These are phyloP conservation scores for Cutaneotrichosporon dermatis DNA, from an alignment of 1,284 basidiomycete genomes.

Conservation along the genomic window DNA sequence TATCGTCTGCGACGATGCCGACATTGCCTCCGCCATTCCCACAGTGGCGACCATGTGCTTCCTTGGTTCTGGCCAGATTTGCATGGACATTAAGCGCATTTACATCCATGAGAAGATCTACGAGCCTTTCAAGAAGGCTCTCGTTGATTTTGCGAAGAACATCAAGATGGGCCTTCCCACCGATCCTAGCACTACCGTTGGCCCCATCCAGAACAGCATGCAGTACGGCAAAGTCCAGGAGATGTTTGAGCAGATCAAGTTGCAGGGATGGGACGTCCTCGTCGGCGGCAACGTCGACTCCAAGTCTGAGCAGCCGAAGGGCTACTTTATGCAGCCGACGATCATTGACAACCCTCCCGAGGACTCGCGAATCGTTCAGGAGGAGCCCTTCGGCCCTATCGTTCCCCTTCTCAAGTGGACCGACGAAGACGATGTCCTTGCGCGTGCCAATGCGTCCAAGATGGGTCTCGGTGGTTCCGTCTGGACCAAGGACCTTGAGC, in stretches of 20 bases:
- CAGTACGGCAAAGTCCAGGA: conserved; percentile 80
- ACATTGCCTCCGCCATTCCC: conserved; percentile 85
- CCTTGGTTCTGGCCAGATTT: conserved; percentile 82
- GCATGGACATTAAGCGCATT: conserved; percentile 43
- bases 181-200: conserved; percentile 75
- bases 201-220: conserved; percentile 82
- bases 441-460: conserved; percentile 74
- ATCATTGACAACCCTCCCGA: conserved; percentile 75
- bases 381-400: conserved; percentile 84
- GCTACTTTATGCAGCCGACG: conserved; percentile 78
- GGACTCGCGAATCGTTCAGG: conserved; percentile 57
- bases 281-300: conserved; percentile 64
- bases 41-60: conserved; percentile 87
- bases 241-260: conserved; percentile 80
- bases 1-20: conserved; percentile 86
- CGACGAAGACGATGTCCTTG: conserved; percentile 86
- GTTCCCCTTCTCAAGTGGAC: conserved; percentile 66
- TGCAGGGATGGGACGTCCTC: conserved; percentile 77
- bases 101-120: conserved; percentile 46
- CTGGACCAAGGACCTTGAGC: conserved; percentile 79
- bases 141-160: conserved; percentile 57
- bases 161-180: conserved; percentile 90
- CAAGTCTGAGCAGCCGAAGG: conserved; percentile 41
- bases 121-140: conserved; percentile 40
- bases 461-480: conserved; percentile 55